Evolutionary conservation across 73 alveolate species (phyloP), one percentile per base, ranked within the genome.

Genomic region (Paramecium biaurelia): DNA sequence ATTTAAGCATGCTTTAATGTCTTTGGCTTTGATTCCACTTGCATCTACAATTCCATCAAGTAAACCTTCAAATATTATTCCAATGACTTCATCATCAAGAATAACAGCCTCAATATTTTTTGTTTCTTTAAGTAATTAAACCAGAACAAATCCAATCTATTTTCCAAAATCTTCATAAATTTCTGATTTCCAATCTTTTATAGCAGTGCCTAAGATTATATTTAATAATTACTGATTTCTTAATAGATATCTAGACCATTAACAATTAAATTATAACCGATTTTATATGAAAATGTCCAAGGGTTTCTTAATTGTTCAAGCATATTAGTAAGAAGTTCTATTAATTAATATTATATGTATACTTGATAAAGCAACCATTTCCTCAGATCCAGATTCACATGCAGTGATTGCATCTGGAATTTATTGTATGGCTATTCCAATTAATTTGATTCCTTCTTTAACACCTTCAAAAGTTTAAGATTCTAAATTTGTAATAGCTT

Each of bases 41-140:
- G 90, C 90, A 47, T 79, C 90, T 38, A 79, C 90, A 1, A 79
- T 79, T 43, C 90, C 90, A 79, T 38, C 90, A 9, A 79, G 30
- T 14, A 79, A 12, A 11, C 76, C 90, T 11, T 79, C 74, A 45
- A 79, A 79, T 32, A 79, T 45, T 26, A 20, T 42, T 42, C 30
- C 76, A 10, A 47, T 24, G 10, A 79, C 74, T 23, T 42, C 72
- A 23, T 20, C 30, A 45, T 79, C 90, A 0, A 23, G 28, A 35
- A 43, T 20, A n/a, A 43, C 43, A 24, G 90, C 90, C 9, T 79
- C 90, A 18, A 79, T 45, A 24, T 79, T 79, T 45, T 79, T 26
- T 0, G 24, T 42, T 42, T 23, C 56, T n/a, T 38, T 11, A 11
- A 79, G 47, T 42, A 79, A 43, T 42, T 79, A 79, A 23, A 79